Evolutionary conservation across 306 rosid species (phyloP), one percentile per base, ranked within the genome.

Genomic region (Comarum palustre): DNA sequence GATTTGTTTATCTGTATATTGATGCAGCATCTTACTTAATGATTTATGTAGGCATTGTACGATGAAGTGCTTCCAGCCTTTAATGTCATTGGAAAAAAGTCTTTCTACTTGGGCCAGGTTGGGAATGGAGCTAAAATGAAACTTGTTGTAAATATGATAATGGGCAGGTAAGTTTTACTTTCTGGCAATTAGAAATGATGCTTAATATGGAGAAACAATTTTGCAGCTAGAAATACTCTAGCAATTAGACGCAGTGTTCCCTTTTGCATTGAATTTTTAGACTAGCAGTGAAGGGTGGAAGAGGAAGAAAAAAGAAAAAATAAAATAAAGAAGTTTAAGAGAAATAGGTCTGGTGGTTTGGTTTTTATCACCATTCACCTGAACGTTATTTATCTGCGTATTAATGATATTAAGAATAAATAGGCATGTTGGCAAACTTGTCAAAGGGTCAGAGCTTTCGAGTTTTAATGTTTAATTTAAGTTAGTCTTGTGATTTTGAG

Each of bases 91-190:
- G 97, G 97, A 66, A 91, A 91, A 84, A 91, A 84, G 67, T 88
- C 97, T 65, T 93, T 93, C 87, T 90, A 77, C 82, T 80, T 93
- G 46, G 98, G 98, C 51, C 84, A 90, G 82, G 92, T 90, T 74
- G 98, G 98, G 81, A 90, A 90, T 73, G 97, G 98, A 74, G 98
- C 98, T 62, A 88, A 85, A 84, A 93, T 93, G 98, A 93, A 93
- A 81, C 97, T 93, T 51, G 96, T 93, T 13, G 97, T 90, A 74
- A 93, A 93, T 83, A 93, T 93, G 98, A 85, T 91, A 83, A 93
- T 93, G 98, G 98, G 98, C 73, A 93, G 98, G 98, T 93, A 82
- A 50, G 54, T 41, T 29, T 66, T 75, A 57, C 54, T 32, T 65
- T 76, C 43, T 59, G 17, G 8, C 15, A 42, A 58, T 14, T n/a